A percentile compares a stretch with the other conserved stretches of the same genome.
Evolutionary conservation across 139 green algal genomes (phyloP).

Genomic region (Astrephomene gubernaculifera): DNA sequence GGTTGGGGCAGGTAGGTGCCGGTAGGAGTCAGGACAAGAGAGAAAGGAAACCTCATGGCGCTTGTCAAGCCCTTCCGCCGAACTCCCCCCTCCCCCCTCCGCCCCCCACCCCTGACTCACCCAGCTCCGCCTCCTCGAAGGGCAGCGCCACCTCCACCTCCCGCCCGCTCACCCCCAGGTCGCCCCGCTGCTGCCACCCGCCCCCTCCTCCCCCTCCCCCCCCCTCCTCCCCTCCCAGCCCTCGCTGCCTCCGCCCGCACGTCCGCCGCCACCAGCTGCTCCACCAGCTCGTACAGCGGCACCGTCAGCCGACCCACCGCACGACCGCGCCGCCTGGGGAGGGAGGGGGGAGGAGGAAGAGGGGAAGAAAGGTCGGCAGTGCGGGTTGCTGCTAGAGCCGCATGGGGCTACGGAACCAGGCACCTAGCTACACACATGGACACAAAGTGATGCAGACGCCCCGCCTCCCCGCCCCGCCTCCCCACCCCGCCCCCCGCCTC

Average conservation of each 20-base stretch:
- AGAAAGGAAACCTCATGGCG: too few species aligned
- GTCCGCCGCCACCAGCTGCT: neutral
- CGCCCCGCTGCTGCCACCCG: neutral
- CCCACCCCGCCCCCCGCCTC: too few species aligned
- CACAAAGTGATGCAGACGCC: neutral
- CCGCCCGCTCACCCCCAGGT: slow-evolving; percentile 22
- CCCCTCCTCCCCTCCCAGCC: neutral
- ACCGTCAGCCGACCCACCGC: slow-evolving; percentile 1
- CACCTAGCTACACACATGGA: neutral
- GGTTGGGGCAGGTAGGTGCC: too few species aligned
- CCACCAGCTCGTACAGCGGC: slow-evolving; percentile 30
- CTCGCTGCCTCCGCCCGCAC: neutral
- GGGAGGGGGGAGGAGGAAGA: too few species aligned
- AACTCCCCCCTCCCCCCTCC: neutral
- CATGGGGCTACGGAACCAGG: too few species aligned
- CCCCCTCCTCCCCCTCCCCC: neutral
- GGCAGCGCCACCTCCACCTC: neutral
- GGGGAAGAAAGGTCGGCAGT: too few species aligned
- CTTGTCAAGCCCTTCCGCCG: too few species aligned
- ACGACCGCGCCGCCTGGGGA: neutral
- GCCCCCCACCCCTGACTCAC: neutral
- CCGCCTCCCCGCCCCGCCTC: too few species aligned
- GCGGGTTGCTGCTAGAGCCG: too few species aligned
- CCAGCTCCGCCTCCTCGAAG: slow-evolving; percentile 34
- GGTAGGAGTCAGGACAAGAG: too few species aligned